Percentiles rank a stretch among this genome's conserved stretches.
Evolutionary conservation across 169 alveolate genomes (phyloP).

Genomic region (Neospora caninum): DNA sequence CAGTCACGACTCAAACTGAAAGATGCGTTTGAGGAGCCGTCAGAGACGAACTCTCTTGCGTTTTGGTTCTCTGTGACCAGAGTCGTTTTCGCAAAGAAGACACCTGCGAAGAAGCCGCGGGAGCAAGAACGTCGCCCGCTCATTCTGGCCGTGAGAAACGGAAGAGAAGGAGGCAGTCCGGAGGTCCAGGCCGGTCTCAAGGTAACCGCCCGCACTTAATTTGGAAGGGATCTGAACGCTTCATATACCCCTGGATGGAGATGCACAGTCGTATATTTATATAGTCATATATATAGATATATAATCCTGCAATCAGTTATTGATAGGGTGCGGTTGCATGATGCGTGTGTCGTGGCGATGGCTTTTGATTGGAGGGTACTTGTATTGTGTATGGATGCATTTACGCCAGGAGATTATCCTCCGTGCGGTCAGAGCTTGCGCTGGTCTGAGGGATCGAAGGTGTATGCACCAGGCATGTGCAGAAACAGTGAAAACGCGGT

Average conservation of each 20-base stretch:
- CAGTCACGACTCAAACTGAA: no score
- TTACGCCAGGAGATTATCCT: no score
- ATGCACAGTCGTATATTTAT: not conserved
- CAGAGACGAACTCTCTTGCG: no score
- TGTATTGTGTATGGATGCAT: no score
- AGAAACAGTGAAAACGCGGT: no score
- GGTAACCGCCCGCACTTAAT: not conserved
- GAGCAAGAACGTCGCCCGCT: not conserved
- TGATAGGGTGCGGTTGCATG: no score
- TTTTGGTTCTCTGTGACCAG: not conserved
- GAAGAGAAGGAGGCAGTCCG: constrained; percentile 46
- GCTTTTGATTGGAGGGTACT: no score
- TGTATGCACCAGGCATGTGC: no score
- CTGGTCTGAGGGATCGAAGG: no score
- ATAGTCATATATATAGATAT: not conserved
- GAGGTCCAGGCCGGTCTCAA: constrained; percentile 15
- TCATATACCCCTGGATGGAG: not conserved
- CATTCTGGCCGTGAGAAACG: constrained; percentile 35
- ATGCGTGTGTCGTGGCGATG: no score
- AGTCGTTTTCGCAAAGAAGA: not conserved
- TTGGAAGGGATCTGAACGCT: not conserved
- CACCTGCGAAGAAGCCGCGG: not conserved
- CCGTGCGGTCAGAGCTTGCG: no score
- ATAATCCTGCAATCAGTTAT: not conserved
- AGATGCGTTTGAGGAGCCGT: no score